These are phyloP conservation scores for Pelagophyceae sp. DNA, from an alignment of 352 stramenopile genomes.

Conservation along the genomic window DNA sequence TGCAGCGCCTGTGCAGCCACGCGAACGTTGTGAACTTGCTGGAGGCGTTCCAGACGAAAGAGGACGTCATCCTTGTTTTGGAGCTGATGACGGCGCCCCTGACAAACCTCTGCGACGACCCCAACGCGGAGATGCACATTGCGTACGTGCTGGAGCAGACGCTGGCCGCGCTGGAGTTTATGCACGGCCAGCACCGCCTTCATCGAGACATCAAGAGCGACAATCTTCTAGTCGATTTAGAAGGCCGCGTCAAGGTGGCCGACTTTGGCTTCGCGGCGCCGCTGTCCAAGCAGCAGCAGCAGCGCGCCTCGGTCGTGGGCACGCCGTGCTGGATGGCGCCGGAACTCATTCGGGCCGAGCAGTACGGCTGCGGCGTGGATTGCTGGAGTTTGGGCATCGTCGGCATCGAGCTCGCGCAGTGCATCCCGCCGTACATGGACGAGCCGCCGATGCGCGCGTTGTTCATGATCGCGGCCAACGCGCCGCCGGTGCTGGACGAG, in stretches of 20 bases:
- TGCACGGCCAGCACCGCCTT: slow-evolving; percentile 49
- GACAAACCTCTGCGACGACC: slow-evolving; percentile 68
- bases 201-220: slow-evolving; percentile 60
- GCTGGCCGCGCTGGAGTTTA: slow-evolving; percentile 42
- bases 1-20: slow-evolving; percentile 49
- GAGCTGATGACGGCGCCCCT: slow-evolving; percentile 82
- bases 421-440: slow-evolving; percentile 73
- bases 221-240: slow-evolving; percentile 47
- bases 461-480: slow-evolving; percentile 61
- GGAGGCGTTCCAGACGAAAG: slow-evolving; percentile 43
- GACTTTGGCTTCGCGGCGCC: slow-evolving; percentile 57
- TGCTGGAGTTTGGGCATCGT: slow-evolving; percentile 59
- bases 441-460: slow-evolving; percentile 71
- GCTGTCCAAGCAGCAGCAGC: slow-evolving; percentile 45
- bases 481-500: slow-evolving; percentile 60
- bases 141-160: slow-evolving; percentile 45
- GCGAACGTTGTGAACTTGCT: slow-evolving; percentile 48
- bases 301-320: slow-evolving; percentile 65
- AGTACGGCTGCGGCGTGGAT: slow-evolving; percentile 38
- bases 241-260: slow-evolving; percentile 47
- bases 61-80: slow-evolving; percentile 71
- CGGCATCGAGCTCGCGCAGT: slow-evolving; percentile 75
- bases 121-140: slow-evolving; percentile 43
- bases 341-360: slow-evolving; percentile 67
- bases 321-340: slow-evolving; percentile 88